phyloP scores from a whole-genome alignment of 2,329 filamentous ascomycete genomes.

The Ophiocordyceps robertsii region DNA sequence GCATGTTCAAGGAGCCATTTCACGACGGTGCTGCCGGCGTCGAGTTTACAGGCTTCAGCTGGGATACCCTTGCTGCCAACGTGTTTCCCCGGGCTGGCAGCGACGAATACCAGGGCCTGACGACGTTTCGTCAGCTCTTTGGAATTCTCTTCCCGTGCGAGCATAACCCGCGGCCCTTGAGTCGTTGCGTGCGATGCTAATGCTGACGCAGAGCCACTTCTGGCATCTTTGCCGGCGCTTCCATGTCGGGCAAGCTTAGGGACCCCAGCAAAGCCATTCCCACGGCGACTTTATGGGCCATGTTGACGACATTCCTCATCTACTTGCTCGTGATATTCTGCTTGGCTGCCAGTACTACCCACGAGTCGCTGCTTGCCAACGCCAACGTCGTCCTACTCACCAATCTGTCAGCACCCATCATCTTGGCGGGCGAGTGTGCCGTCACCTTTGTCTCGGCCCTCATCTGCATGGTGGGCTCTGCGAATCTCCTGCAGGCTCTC shows the following conservation, averaged over 20 bases:
- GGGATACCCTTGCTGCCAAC: conserved; percentile 60
- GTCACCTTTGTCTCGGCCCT: conserved; percentile 74
- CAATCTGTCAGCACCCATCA: conserved; percentile 60
- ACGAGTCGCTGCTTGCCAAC: conserved; percentile 59
- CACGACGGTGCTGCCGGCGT: conserved; percentile 46
- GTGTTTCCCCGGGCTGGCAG: conserved; percentile 56
- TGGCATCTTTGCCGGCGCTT: conserved; percentile 58
- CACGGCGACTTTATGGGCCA: conserved; percentile 67
- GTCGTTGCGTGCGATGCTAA: conserved; percentile 10
- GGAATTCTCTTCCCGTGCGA: conserved; percentile 64
- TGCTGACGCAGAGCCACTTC: conserved; percentile 27
- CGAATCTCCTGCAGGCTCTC: conserved; percentile 74
- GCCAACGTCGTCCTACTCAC: conserved; percentile 70
- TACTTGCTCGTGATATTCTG: conserved; percentile 68
- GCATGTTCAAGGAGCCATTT: conserved; percentile 55
- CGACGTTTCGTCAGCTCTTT: conserved; percentile 70
- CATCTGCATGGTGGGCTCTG: conserved; percentile 77
- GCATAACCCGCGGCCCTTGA: not conserved
- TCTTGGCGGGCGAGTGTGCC: conserved; percentile 71
- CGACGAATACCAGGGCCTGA: conserved; percentile 45
- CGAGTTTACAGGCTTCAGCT: conserved; percentile 64
- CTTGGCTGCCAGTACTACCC: conserved; percentile 63
- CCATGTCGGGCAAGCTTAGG: conserved; percentile 78
- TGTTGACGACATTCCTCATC: conserved; percentile 60
- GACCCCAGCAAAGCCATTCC: conserved; percentile 78